A percentile compares a stretch with the other conserved stretches of the same genome.
Evolutionary conservation across 805 yeast species (phyloP).

Genomic region (Wickerhamiella lipophila): DNA sequence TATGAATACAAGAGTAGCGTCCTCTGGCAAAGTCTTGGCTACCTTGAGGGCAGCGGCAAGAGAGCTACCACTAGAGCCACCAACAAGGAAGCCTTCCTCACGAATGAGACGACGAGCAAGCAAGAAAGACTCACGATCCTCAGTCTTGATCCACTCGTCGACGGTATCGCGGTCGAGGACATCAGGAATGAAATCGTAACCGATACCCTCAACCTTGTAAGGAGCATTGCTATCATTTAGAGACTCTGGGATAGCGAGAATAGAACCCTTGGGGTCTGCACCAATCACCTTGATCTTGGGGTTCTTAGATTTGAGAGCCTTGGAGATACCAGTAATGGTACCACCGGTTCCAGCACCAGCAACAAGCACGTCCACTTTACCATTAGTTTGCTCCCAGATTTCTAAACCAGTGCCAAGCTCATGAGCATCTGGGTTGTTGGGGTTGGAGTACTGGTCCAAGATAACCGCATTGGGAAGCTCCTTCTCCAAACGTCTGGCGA

Average conservation of each 20-base stretch:
- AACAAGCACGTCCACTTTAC: constrained; percentile 57
- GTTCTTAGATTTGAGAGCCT: constrained; percentile 60
- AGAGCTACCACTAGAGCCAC: constrained; percentile 84
- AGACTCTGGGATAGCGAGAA: constrained; percentile 65
- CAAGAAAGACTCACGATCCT: constrained; percentile 65
- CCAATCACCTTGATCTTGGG: constrained; percentile 50
- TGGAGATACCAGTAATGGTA: constrained; percentile 72
- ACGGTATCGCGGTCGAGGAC: constrained; percentile 54
- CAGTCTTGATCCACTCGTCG: constrained; percentile 77
- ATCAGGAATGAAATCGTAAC: constrained; percentile 78
- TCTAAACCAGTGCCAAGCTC: constrained; percentile 75
- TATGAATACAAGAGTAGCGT: constrained; percentile 64
- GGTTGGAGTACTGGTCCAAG: constrained; percentile 69
- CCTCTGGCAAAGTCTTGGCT: constrained; percentile 54
- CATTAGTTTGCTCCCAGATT: constrained; percentile 68
- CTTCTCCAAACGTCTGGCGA: constrained; percentile 63
- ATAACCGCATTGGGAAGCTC: constrained; percentile 79
- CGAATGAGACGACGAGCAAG: constrained; percentile 70
- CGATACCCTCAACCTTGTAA: constrained; percentile 82
- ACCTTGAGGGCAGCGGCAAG: constrained; percentile 65
- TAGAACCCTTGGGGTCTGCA: constrained; percentile 82
- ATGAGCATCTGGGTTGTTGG: constrained; percentile 72
- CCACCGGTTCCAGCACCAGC: constrained; percentile 97
- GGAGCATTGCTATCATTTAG: constrained; percentile 46
- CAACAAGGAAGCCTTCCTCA: constrained; percentile 77